These are phyloP conservation scores for Blastocrithidia nonstop DNA, from an alignment of 208 protist species.

Conservation along the genomic window DNA sequence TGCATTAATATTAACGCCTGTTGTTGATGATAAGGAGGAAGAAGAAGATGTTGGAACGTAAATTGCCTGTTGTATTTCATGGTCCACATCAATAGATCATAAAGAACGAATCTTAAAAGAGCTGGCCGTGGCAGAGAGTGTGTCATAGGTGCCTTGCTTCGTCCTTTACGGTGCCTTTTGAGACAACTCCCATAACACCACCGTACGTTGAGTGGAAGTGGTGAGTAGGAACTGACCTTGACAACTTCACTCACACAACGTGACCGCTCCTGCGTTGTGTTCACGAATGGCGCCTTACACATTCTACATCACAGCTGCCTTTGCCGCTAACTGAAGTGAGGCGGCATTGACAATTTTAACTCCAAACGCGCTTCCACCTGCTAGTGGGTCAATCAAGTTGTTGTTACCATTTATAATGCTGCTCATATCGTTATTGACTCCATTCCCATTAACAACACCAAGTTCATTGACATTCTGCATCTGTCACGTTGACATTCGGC, in stretches of 20 bases:
- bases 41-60: no score
- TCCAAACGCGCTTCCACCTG: neutral
- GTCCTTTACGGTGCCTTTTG: constrained; percentile 9
- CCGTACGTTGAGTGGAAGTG: constrained; percentile 25
- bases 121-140: no score
- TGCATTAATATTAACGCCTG: no score
- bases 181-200: constrained; percentile 60
- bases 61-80: no score
- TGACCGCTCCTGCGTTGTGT: constrained; percentile 36
- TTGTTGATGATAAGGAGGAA: no score
- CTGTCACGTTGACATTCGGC: constrained; percentile 51
- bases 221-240: constrained; percentile 44
- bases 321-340: constrained; percentile 15
- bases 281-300: constrained; percentile 41
- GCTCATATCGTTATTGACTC: constrained; percentile 3
- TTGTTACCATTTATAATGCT: constrained; percentile 5
- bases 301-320: constrained; percentile 18
- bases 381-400: neutral
- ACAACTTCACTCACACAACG: constrained; percentile 31
- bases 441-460: constrained; percentile 12
- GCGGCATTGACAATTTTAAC: constrained; percentile 6
- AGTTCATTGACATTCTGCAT: constrained; percentile 17
- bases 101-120: no score
- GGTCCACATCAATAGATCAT: no score
- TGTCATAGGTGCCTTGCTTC: no score